Evolutionary conservation across 768 basidiomycete genomes (phyloP).

Genomic region (Gelatoporia subvermispora): DNA sequence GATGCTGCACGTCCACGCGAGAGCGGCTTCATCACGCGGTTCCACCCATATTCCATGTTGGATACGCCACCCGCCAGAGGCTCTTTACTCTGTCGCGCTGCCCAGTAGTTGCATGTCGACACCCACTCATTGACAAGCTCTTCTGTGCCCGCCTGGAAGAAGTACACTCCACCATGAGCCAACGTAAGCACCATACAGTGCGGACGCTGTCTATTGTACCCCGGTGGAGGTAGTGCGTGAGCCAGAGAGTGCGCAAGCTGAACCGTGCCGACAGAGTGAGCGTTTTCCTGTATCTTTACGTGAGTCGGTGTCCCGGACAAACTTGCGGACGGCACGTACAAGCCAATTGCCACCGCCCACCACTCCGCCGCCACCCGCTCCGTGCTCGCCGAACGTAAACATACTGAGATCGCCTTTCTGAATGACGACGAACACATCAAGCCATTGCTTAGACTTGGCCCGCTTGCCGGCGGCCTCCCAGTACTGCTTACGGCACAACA

Average conservation of each 20-base stretch:
- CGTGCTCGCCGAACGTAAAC: conserved; percentile 87
- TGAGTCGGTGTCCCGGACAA: conserved; percentile 5
- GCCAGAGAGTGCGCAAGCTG: conserved; percentile 84
- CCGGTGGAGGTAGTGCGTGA: conserved; percentile 83
- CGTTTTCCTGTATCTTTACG: conserved; percentile 63
- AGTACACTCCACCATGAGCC: conserved; percentile 86
- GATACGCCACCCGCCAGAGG: conserved; percentile 94
- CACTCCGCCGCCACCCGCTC: conserved; percentile 52
- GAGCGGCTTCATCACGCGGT: conserved; percentile 55
- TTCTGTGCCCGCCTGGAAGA: conserved; percentile 98
- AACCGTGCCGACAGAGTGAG: conserved; percentile 76
- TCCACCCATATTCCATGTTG: conserved; percentile 99
- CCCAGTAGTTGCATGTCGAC: conserved; percentile 99
- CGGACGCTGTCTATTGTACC: conserved; percentile 86
- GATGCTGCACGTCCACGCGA: conserved; percentile 50
- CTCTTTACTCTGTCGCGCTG: conserved; percentile 91
- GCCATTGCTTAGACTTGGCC: conserved; percentile 86
- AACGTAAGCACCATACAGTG: conserved; percentile 93
- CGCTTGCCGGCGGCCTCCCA: conserved; percentile 83
- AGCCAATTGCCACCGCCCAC: conserved; percentile 99
- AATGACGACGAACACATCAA: conserved; percentile 94
- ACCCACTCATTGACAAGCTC: conserved; percentile 99
- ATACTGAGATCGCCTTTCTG: conserved; percentile 92
- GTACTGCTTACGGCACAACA: conserved; percentile 91
- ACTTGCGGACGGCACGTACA: conserved; percentile 47